Conservation (phyloP, 2,329 filamentous ascomycete species). For the Apiospora phragmitis region DNA sequence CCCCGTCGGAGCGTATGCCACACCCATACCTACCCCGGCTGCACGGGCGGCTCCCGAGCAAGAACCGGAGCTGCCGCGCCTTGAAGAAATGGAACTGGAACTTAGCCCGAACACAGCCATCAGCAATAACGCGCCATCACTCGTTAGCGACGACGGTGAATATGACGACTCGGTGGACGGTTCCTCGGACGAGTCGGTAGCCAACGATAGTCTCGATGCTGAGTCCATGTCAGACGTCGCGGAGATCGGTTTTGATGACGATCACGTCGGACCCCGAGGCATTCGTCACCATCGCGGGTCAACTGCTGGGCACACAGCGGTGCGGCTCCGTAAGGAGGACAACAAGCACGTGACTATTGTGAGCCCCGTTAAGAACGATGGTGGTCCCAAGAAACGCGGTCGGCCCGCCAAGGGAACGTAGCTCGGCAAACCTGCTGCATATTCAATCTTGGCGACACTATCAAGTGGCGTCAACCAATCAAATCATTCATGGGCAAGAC, state of each 20-base stretch:
- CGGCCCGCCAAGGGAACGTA: slow-evolving; percentile 10
- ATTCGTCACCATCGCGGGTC: slow-evolving; percentile 44
- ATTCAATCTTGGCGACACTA: not conserved
- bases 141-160: slow-evolving; percentile 80
- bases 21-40: slow-evolving; percentile 36
- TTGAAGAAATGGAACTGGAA: slow-evolving; percentile 58
- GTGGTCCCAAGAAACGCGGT: slow-evolving; percentile 31
- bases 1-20: slow-evolving; percentile 39
- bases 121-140: slow-evolving; percentile 75
- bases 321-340: slow-evolving; percentile 56
- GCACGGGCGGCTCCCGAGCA: slow-evolving; percentile 27
- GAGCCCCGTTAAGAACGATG: slow-evolving; percentile 46
- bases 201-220: slow-evolving; percentile 57
- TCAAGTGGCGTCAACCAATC: not conserved
- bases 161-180: slow-evolving; percentile 71
- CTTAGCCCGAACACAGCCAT: slow-evolving; percentile 69
- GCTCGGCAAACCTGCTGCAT: not conserved
- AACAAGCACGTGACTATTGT: slow-evolving; percentile 58
- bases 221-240: slow-evolving; percentile 61
- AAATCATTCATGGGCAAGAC: not conserved
- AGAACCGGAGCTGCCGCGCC: slow-evolving; percentile 23
- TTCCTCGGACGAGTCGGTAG: slow-evolving; percentile 58
- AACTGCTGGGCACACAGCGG: slow-evolving; percentile 37
- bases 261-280: slow-evolving; percentile 40
- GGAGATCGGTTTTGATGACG: slow-evolving; percentile 63